phyloP scores from a whole-genome alignment of 331 rosid species.

The Rosa hybrid region DNA sequence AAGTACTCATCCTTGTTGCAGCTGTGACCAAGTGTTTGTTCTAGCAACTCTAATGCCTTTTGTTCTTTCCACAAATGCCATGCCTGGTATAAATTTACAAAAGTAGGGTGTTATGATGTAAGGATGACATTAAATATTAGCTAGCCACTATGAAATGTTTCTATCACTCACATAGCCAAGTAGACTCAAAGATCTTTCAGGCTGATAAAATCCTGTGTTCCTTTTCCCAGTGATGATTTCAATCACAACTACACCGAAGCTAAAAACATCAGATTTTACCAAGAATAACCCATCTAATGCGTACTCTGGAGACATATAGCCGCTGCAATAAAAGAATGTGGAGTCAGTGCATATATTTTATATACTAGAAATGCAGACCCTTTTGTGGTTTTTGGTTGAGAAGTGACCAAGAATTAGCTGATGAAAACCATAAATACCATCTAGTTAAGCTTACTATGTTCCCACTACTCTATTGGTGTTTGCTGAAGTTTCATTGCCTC shows the following conservation, averaged over 20 bases:
- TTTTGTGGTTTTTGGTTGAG: conserved; percentile 1
- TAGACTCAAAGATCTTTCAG: conserved; percentile 43
- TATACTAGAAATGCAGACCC: neutral
- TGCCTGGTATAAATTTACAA: conserved; percentile 33
- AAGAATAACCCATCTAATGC: conserved; percentile 53
- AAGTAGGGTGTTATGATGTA: neutral
- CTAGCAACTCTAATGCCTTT: conserved; percentile 39
- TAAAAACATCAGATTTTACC: conserved; percentile 50
- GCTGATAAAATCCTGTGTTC: conserved; percentile 46
- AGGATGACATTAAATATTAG: neutral
- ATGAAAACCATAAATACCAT: neutral
- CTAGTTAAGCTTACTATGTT: conserved; percentile 48
- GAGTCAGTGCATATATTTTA: neutral
- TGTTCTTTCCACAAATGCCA: conserved; percentile 56
- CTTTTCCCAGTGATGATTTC: conserved; percentile 63
- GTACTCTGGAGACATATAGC: conserved; percentile 60
- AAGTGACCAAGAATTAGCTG: neutral
- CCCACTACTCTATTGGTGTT: conserved; percentile 47
- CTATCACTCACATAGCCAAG: conserved; percentile 31
- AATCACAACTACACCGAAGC: conserved; percentile 56
- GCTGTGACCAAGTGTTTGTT: conserved; percentile 32
- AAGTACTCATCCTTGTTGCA: conserved; percentile 32
- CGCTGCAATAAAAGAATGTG: conserved; percentile 27
- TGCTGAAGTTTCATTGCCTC: conserved; percentile 46
- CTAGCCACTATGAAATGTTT: neutral